A percentile compares a stretch with the other conserved stretches of the same genome.
phyloP scores from a whole-genome alignment of 805 yeast species.

The Candida odintsovae region DNA sequence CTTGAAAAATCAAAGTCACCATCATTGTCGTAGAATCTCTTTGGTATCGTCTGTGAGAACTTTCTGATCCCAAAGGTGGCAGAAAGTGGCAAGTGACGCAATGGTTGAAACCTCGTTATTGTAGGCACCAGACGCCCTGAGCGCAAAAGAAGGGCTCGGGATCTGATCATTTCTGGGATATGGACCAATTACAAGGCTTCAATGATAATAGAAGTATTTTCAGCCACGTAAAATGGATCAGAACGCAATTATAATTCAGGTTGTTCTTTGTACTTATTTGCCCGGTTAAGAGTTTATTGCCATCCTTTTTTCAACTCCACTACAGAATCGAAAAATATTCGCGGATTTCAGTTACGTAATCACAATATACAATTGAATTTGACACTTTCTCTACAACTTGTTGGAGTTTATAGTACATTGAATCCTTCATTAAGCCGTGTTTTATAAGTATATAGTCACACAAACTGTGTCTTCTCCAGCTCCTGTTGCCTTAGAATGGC shows the following conservation, averaged over 20 bases:
- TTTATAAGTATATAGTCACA: not conserved
- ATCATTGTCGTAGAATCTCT: conserved; percentile 11
- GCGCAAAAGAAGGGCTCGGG: not conserved
- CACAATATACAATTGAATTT: too few relatives aligned
- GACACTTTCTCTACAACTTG: too few relatives aligned
- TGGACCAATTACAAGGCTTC: not conserved
- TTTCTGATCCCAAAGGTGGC: not conserved
- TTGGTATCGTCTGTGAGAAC: not conserved
- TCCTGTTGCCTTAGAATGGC: conserved; percentile 61
- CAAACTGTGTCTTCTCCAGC: conserved; percentile 10
- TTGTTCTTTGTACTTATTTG: not conserved
- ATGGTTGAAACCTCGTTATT: not conserved
- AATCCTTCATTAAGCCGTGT: not conserved
- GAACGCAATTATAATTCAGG: not conserved
- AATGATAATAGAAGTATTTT: not conserved
- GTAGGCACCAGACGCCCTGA: not conserved
- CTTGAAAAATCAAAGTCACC: conserved; percentile 16
- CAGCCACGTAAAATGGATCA: not conserved
- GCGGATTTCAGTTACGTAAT: not conserved
- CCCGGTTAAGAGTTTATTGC: not conserved
- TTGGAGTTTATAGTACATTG: too few relatives aligned
- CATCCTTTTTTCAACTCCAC: not conserved
- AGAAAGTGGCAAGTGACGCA: not conserved
- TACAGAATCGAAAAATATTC: not conserved
- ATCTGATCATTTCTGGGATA: not conserved